A percentile compares a stretch with the other conserved stretches of the same genome.
phyloP scores from a whole-genome alignment of 208 protist genomes.

The Leishmania arabica region DNA sequence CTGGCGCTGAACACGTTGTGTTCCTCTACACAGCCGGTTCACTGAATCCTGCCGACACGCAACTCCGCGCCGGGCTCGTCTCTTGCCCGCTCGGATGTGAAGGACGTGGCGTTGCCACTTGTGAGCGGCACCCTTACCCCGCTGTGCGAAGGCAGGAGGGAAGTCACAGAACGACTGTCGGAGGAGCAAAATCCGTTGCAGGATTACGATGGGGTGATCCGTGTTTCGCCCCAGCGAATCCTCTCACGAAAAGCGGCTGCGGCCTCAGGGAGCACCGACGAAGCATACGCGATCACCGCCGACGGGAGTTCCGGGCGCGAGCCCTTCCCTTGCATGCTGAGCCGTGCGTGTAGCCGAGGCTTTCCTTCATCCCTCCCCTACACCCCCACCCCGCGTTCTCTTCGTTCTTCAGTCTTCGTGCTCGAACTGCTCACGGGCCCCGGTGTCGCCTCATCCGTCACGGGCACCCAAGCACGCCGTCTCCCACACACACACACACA shows the following conservation, averaged over 20 bases:
- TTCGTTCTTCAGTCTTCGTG: neutral
- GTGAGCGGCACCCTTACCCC: neutral
- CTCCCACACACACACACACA: conserved; percentile 9
- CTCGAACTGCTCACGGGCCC: neutral
- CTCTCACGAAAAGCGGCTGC: neutral
- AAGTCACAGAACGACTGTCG: neutral
- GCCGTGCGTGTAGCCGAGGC: too few relatives aligned
- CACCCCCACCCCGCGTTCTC: neutral
- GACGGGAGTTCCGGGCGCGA: neutral
- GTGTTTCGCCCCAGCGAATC: neutral
- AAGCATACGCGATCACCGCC: too few relatives aligned
- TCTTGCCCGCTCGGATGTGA: neutral
- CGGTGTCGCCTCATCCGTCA: neutral
- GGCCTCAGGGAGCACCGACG: neutral
- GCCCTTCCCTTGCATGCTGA: neutral
- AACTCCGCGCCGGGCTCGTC: neutral
- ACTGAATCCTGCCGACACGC: neutral
- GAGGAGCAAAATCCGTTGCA: neutral
- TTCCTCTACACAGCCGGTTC: too few relatives aligned
- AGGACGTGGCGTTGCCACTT: neutral
- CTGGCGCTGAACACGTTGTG: neutral
- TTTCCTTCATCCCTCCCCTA: neutral
- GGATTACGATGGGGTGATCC: neutral
- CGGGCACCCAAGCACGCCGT: neutral
- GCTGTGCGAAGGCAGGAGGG: neutral